Base-by-base conservation (phyloP, 1,139 yeast genomes). In the Debaryomycetaceae sp. region DNA sequence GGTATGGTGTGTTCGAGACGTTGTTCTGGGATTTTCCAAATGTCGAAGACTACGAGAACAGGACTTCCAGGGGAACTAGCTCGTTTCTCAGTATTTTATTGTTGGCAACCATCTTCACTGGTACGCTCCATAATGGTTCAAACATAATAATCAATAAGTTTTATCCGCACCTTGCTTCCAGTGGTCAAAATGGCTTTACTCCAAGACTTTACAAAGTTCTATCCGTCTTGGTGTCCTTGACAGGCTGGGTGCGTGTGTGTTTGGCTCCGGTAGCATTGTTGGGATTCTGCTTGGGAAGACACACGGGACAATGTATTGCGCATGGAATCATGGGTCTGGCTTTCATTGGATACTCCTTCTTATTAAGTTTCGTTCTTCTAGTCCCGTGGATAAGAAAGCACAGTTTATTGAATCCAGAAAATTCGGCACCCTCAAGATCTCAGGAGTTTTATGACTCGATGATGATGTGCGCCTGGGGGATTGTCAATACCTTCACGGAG, bases 271-370 rank as follows among this genome's bases (percentile, higher is more conserved):
- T 88, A 42, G 86, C 96, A 1, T 63, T 90, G 50, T 81, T 89
- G 52, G 97, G 96, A 1, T 91, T 90, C 50, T 74, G 77, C 80
- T 89, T 65, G 80, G 83, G 57, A 62, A 69, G 47, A 80, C 89
- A 69, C 72, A 91, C 56, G 1, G 98, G 98, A 17, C 98, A 91
- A 66, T 91, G 98, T 62, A 78, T 90, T 40, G 98, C 98, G 0
- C 98, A 91, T 62, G 97, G 97, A 6, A 87, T 91, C 50, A 91
- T 91, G 98, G 98, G 98, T 0, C 77, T 89, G 20, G 84, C 96
- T 0, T 91, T 91, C 55, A 77, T 91, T 11, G 66, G 76, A 5
- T 91, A 91, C 61, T 96, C 97, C 6, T 83, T 84, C 50, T 65
- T 88, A 7, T 72, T 88, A 52, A 64, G 81, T 4, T 61, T 83